Base-by-base conservation (phyloP, 306 rosid species). In the Fragaria ananassa region DNA sequence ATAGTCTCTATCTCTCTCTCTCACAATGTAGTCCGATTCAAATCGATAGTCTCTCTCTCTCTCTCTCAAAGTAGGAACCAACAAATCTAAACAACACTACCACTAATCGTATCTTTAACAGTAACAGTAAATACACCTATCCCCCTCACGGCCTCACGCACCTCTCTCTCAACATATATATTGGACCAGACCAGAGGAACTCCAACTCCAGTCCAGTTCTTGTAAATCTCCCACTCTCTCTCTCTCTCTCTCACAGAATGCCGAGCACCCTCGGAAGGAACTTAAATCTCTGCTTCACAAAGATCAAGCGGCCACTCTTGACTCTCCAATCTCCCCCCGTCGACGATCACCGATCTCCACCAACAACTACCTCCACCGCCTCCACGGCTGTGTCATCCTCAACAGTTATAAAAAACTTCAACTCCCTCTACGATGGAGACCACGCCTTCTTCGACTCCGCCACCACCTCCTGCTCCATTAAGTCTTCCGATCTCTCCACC, bases 391-490 rank as follows among this genome's bases (percentile, higher is more conserved):
- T 58, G 1, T 29, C 76, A 61, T 46, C 78, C 18, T 85, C 91
- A 50, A 53, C 66, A 42, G 65, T 88, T 71, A 78, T 92, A 2
- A 87, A 89, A 74, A 92, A 86, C 89, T 95, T 89, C 83, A 96
- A 96, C 88, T 85, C 98, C 44, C 96, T 96, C 80, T 96, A 89
- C 70, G 97, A 93, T 49, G 97, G 91, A 50, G 60, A 61, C 70
- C 74, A 83, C 51, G 25, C 84, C 72, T 72, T 45, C 61, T 72
- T 68, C 12, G 82, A 83, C 63, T 51, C 76, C 51, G 47, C 65
- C 70, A 37, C 74, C 51, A 15, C 76, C 71, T 5, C 83, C 71
- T n/a, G 27, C 60, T 84, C 90, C 76, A 25, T 58, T 2, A 74
- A 65, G n/a, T 68, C 87, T 49, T 75, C 88, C 51, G 81, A 86